These are phyloP conservation scores for Globisporangium paroecandrum DNA, from an alignment of 352 stramenopile genomes.

Conservation along the genomic window DNA sequence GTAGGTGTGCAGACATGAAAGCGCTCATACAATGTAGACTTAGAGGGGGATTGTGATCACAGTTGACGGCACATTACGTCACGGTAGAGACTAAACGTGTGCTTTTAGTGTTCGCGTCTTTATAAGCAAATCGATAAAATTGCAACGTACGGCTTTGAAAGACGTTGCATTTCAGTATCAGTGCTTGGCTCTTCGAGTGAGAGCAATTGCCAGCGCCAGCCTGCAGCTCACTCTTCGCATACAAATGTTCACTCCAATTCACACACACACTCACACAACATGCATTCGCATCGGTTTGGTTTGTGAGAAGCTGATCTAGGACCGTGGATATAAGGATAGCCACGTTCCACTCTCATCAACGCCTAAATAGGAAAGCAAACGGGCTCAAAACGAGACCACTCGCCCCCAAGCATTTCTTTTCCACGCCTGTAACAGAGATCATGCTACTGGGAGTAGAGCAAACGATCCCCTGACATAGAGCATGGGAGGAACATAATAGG, in stretches of 20 bases:
- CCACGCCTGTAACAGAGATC: slow-evolving; percentile 82
- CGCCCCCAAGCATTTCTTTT: slow-evolving; percentile 71
- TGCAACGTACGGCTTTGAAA: slow-evolving; percentile 45
- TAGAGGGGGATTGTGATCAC: slow-evolving; percentile 48
- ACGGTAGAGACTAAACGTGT: slow-evolving; percentile 73
- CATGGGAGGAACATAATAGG: slow-evolving; percentile 27
- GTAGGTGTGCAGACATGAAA: not conserved
- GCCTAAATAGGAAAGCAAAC: slow-evolving; percentile 48
- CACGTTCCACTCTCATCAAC: slow-evolving; percentile 78
- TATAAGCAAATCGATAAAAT: slow-evolving; percentile 85
- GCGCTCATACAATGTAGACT: not conserved
- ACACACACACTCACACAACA: slow-evolving; percentile 5
- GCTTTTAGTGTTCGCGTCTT: slow-evolving; percentile 82
- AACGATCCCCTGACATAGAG: slow-evolving; percentile 82
- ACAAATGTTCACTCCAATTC: slow-evolving; percentile 4
- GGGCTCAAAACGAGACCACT: slow-evolving; percentile 66
- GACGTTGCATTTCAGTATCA: slow-evolving; percentile 79
- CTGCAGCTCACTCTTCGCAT: not conserved
- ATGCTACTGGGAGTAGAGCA: slow-evolving; percentile 59
- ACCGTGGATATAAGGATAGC: slow-evolving; percentile 23
- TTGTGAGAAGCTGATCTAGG: slow-evolving; percentile 85
- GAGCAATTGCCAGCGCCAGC: not conserved
- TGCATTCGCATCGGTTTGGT: not conserved
- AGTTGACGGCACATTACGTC: slow-evolving; percentile 85
- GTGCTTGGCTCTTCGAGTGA: slow-evolving; percentile 27